A percentile compares a stretch with the other conserved stretches of the same genome.
Evolutionary conservation across 768 basidiomycete genomes (phyloP).

Genomic region (Lactarius quietus): DNA sequence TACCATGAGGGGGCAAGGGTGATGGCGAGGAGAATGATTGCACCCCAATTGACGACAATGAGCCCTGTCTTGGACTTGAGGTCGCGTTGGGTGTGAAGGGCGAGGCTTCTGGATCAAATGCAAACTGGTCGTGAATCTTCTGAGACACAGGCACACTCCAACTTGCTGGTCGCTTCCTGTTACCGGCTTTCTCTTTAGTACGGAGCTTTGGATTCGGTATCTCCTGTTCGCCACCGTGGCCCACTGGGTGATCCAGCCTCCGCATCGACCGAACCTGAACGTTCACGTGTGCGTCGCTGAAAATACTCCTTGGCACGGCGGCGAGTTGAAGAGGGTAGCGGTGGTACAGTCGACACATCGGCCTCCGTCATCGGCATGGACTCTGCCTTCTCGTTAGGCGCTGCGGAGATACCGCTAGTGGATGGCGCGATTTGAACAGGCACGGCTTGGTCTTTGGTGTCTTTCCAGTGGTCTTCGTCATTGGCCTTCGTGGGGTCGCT

Average conservation of each 20-base stretch:
- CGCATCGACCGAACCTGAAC: conserved; percentile 20
- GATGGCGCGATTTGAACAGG: background rate
- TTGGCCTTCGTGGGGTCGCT: background rate
- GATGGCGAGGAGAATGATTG: conserved; percentile 20
- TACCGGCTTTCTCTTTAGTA: background rate
- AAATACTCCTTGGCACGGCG: conserved; percentile 24
- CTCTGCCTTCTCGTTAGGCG: background rate
- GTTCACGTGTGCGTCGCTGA: conserved; percentile 23
- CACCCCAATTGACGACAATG: conserved; percentile 5
- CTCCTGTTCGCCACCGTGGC: background rate
- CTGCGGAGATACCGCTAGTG: background rate
- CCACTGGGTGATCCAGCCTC: background rate
- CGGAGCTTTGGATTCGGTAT: background rate
- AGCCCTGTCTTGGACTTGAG: conserved; percentile 21
- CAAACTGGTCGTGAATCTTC: conserved; percentile 9
- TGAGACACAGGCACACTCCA: background rate
- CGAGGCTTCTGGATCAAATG: conserved; percentile 19
- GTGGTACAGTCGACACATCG: conserved; percentile 8
- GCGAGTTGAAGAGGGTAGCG: conserved; percentile 20
- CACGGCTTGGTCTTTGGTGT: background rate
- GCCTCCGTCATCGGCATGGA: background rate
- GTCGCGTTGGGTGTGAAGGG: conserved; percentile 25
- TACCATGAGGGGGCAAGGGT: conserved; percentile 17
- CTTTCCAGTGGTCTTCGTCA: background rate
- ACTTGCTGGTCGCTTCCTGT: background rate